Percentiles rank a stretch among this genome's conserved stretches.
These are phyloP conservation scores for Fonsecaea pedrosoi DNA, from an alignment of 2,329 filamentous ascomycete genomes.

Conservation along the genomic window DNA sequence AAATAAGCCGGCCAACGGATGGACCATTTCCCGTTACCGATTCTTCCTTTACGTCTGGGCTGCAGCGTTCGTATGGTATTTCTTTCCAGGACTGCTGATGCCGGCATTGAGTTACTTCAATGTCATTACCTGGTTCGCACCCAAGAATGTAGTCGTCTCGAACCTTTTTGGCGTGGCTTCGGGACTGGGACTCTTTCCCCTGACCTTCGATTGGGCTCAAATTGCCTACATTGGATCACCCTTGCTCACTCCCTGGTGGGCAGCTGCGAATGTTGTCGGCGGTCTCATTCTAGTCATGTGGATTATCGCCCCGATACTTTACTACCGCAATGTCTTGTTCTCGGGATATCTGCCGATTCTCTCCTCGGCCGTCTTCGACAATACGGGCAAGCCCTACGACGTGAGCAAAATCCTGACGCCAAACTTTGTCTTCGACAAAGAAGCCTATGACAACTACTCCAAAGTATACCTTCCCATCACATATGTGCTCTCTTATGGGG, in stretches of 20 bases:
- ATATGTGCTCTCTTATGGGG: slow-evolving; percentile 83
- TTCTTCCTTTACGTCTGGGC: slow-evolving; percentile 81
- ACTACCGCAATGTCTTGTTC: slow-evolving; percentile 80
- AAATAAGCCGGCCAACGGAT: slow-evolving; percentile 80
- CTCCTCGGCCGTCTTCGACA: slow-evolving; percentile 84
- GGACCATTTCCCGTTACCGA: slow-evolving; percentile 80
- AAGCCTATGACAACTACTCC: slow-evolving; percentile 80
- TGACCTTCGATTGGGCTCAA: slow-evolving; percentile 93
- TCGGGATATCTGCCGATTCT: slow-evolving; percentile 87
- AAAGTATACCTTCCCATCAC: slow-evolving; percentile 85
- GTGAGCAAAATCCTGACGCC: slow-evolving; percentile 79
- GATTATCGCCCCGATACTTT: slow-evolving; percentile 79
- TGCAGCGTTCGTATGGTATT: slow-evolving; percentile 79
- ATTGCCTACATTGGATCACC: slow-evolving; percentile 87
- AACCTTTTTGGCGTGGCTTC: slow-evolving; percentile 88
- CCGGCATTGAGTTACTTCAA: slow-evolving; percentile 88
- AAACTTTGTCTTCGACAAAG: slow-evolving; percentile 77
- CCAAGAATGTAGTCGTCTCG: slow-evolving; percentile 82
- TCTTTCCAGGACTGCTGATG: slow-evolving; percentile 80
- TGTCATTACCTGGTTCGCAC: slow-evolving; percentile 86
- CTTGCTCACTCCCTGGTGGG: slow-evolving; percentile 83
- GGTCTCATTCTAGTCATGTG: slow-evolving; percentile 84
- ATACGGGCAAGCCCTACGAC: slow-evolving; percentile 78
- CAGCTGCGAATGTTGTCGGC: slow-evolving; percentile 81
- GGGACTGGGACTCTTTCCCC: slow-evolving; percentile 79